Conservation (phyloP, 345 rosid genomes). For the Clausena lansium region DNA sequence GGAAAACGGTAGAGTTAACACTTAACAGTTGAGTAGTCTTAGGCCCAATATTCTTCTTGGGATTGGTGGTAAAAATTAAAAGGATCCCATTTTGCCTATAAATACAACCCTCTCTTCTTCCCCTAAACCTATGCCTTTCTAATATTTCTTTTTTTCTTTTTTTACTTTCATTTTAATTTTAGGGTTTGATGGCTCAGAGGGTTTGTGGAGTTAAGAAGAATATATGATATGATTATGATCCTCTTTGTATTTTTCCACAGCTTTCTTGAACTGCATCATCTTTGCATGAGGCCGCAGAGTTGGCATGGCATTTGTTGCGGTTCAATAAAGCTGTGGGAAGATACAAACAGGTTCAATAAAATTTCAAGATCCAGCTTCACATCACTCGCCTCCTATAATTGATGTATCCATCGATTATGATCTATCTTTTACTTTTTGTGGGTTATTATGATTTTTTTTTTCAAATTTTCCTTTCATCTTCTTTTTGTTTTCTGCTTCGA, state of each 20-base stretch:
- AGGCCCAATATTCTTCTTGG: constrained; percentile 90
- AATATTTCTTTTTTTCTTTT: neutral
- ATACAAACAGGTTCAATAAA: constrained; percentile 53
- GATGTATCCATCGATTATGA: neutral
- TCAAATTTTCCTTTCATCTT: neutral
- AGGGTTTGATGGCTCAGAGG: constrained; percentile 15
- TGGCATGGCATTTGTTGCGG: constrained; percentile 29
- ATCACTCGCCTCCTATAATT: neutral
- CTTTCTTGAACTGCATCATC: constrained; percentile 97
- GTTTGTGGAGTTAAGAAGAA: too few relatives aligned
- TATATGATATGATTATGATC: constrained; percentile 27
- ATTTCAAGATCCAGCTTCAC: neutral
- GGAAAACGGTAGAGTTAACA: constrained; percentile 27
- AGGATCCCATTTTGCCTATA: constrained; percentile 47
- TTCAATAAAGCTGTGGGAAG: constrained; percentile 99
- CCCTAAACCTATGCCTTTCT: constrained; percentile 21
- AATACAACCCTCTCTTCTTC: constrained; percentile 32
- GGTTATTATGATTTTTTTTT: neutral
- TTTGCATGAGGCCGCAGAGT: constrained; percentile 2
- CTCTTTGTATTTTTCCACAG: constrained; percentile 98
- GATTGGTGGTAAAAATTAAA: constrained; percentile 61
- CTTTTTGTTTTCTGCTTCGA: neutral
- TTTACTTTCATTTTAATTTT: neutral
- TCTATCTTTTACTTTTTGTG: neutral
- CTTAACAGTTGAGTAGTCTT: constrained; percentile 29